Conservation (phyloP, 208 protist species). For the Leishmania aethiopica region DNA sequence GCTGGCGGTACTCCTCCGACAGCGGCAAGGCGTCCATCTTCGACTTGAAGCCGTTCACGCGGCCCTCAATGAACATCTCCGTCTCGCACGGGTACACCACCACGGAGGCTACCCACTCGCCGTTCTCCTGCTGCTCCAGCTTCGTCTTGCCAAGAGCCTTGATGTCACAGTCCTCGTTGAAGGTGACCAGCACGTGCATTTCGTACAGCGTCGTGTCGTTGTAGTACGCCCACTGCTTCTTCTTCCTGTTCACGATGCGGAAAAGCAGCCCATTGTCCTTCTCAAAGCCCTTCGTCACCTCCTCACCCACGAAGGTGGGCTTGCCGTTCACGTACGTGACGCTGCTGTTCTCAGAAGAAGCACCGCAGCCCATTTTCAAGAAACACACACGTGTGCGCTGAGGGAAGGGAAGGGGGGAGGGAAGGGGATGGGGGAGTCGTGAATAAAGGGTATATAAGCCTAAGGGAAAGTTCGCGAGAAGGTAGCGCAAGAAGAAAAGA, state of each 20-base stretch:
- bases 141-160: conserved; percentile 73
- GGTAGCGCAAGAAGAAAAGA: not conserved
- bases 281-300: conserved; percentile 73
- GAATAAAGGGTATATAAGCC: not conserved
- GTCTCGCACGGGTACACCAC: conserved; percentile 79
- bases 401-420: not conserved
- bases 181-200: conserved; percentile 80
- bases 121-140: conserved; percentile 56
- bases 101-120: conserved; percentile 61
- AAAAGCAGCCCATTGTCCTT: conserved; percentile 85
- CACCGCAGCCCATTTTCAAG: conserved; percentile 78
- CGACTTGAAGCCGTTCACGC: conserved; percentile 76
- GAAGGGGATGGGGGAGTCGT: not conserved
- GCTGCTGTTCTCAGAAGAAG: conserved; percentile 42
- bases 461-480: not conserved
- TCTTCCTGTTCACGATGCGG: conserved; percentile 83
- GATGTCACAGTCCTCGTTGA: conserved; percentile 78
- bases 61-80: conserved; percentile 84
- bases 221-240: conserved; percentile 88
- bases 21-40: conserved; percentile 81
- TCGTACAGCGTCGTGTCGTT: conserved; percentile 88
- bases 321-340: conserved; percentile 69
- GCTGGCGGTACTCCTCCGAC: conserved; percentile 56
- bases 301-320: conserved; percentile 72
- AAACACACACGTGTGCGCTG: not conserved